Percentiles rank a stretch among this genome's conserved stretches.
Evolutionary conservation across 305 asterid genomes (phyloP).

Genomic region (Rubia peregrina): DNA sequence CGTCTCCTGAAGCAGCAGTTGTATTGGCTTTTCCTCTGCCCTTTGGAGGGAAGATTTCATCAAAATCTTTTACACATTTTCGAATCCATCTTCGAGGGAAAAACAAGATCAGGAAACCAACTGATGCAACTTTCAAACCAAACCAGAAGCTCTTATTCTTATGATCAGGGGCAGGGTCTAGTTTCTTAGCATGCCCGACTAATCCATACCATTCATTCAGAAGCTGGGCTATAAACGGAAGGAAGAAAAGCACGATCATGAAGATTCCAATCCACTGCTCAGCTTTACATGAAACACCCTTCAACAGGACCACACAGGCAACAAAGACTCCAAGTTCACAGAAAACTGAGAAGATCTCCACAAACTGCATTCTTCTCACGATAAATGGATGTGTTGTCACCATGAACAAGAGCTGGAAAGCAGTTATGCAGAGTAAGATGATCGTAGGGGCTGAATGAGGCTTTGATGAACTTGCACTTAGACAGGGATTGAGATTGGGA

Average conservation of each 20-base stretch:
- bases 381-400: slow-evolving; percentile 89
- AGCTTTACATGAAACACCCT: slow-evolving; percentile 29
- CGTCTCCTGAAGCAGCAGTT: slow-evolving; percentile 27
- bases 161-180: slow-evolving; percentile 36
- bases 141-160: slow-evolving; percentile 29
- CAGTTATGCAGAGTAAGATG: slow-evolving; percentile 47
- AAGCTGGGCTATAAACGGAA: slow-evolving; percentile 46
- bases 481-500: too few species aligned
- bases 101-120: slow-evolving; percentile 50
- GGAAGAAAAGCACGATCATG: slow-evolving; percentile 49
- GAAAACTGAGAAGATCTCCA: slow-evolving; percentile 62
- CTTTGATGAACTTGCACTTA: too few species aligned
- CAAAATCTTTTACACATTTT: slow-evolving; percentile 26
- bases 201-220: slow-evolving; percentile 62
- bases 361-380: slow-evolving; percentile 69
- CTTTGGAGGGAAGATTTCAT: slow-evolving; percentile 33
- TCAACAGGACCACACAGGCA: slow-evolving; percentile 41
- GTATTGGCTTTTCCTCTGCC: slow-evolving; percentile 29
- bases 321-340: slow-evolving; percentile 51
- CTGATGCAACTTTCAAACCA: slow-evolving; percentile 51
- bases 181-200: slow-evolving; percentile 43
- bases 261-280: slow-evolving; percentile 52
- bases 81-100: slow-evolving; percentile 37
- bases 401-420: slow-evolving; percentile 86
- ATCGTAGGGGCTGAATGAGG: slow-evolving; percentile 43